phyloP scores from a whole-genome alignment of 345 rosid genomes.

The Carallia brachiata region DNA sequence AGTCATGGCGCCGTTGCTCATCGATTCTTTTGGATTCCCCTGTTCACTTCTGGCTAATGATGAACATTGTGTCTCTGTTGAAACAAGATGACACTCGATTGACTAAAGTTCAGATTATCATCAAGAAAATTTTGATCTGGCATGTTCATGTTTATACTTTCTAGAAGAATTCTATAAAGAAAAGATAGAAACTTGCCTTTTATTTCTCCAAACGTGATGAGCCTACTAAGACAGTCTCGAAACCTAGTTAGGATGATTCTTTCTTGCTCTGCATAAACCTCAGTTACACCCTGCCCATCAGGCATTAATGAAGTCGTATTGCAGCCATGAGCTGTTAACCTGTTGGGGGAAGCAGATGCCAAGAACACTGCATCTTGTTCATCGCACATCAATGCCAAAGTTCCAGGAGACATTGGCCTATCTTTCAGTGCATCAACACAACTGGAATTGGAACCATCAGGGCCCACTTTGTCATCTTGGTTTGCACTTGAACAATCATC shows the following conservation, averaged over 20 bases:
- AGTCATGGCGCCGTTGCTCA: conserved; percentile 34
- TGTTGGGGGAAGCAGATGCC: conserved; percentile 63
- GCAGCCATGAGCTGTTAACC: conserved; percentile 49
- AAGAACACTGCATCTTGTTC: conserved; percentile 85
- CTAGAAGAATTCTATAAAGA: background rate
- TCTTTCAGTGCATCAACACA: conserved; percentile 56
- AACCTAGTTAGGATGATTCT: conserved; percentile 68
- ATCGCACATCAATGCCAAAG: conserved; percentile 98
- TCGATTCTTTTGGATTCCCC: conserved; percentile 42
- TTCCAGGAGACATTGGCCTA: conserved; percentile 98
- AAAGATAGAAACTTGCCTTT: conserved; percentile 56
- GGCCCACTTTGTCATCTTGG: conserved; percentile 48
- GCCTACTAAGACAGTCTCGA: conserved; percentile 81
- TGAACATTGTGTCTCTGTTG: conserved; percentile 69
- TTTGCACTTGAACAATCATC: conserved; percentile 55
- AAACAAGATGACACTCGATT: conserved; percentile 7
- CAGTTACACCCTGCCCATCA: conserved; percentile 54
- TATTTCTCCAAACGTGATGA: conserved; percentile 79
- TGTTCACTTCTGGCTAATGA: conserved; percentile 58
- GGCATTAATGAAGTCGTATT: conserved; percentile 48
- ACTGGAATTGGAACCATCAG: conserved; percentile 48
- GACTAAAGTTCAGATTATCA: background rate
- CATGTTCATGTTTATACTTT: background rate
- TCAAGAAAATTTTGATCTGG: background rate
- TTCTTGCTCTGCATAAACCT: conserved; percentile 78